Base-by-base conservation (phyloP, 2,329 filamentous ascomycete genomes). In the Phyllosticta citriasiana region DNA sequence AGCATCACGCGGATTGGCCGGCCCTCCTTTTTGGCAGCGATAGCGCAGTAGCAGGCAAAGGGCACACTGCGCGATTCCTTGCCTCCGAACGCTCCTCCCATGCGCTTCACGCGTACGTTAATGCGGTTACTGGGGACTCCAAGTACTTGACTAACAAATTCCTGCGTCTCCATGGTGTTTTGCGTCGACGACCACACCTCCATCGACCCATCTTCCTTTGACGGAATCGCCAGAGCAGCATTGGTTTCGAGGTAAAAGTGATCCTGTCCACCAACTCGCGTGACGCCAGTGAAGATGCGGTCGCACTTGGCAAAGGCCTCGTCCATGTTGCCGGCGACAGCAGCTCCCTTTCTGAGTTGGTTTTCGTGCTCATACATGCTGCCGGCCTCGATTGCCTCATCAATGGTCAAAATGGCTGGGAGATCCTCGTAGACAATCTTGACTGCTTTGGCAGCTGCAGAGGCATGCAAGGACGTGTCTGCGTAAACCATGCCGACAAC, bases 191-290 rank as follows among this genome's bases (percentile, higher is more conserved):
- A 74, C 72, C 72, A 97, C 8, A 99, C 84, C 69, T 97, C 93
- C 81, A 97, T 92, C 69, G 93, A 91, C 0, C 91, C 92, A 73
- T 96, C 91, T 73, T 97, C 93, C 0, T 84, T 84, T 69, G 95
- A 95, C 0, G 93, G 93, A 57, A 97, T 85, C 0, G 84, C 90
- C 2, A 96, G 75, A 53, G 87, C 88, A 1, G 90, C 92, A 65
- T 97, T 88, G 0, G 93, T 97, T 74, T 97, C 93, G 1, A 97
- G 82, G 67, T 97, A 97, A 71, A 97, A 97, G 70, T 97, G 93
- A 72, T 97, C 93, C 70, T 99, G 94, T 0, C 93, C 94, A 57
- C 93, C 93, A 82, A 97, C 95, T 59, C 91, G 82, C 1, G 87
- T 83, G 0, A 87, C 83, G 19, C 93, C 94, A n/a, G 84, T 86